These are phyloP conservation scores for Cyanidiococcus yangmingshanensis DNA, from an alignment of 23 red algal species.

Conservation along the genomic window DNA sequence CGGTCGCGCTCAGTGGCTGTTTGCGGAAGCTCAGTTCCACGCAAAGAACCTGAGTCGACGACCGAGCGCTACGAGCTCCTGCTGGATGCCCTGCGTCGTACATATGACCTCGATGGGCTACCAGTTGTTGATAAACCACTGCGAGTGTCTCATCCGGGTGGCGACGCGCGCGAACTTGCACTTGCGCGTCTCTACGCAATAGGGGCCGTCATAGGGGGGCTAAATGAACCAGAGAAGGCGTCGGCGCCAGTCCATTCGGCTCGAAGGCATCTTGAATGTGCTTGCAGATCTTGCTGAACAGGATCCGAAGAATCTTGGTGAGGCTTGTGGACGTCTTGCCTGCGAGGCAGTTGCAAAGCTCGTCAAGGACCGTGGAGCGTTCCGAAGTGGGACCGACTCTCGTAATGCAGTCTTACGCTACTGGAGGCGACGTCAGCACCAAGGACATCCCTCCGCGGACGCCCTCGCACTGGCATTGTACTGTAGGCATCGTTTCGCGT, in stretches of 20 bases:
- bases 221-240: neutral
- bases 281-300: neutral
- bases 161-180: neutral
- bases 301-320: neutral
- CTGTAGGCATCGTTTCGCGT: slow-evolving; percentile 5
- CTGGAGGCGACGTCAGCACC: neutral
- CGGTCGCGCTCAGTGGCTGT: neutral
- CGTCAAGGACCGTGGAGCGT: neutral
- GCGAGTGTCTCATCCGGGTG: neutral
- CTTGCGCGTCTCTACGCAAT: neutral
- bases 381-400: neutral
- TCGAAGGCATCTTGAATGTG: neutral
- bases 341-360: neutral
- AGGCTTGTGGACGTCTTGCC: neutral
- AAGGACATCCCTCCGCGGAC: neutral
- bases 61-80: neutral
- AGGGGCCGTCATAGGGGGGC: neutral
- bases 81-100: neutral
- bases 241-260: neutral
- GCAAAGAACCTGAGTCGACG: neutral
- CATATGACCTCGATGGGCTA: neutral
- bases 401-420: neutral
- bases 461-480: neutral
- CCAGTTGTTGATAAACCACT: neutral
- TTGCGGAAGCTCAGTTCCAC: neutral